Conservation (phyloP, 306 rosid genomes). For the Rosa lucieae region DNA sequence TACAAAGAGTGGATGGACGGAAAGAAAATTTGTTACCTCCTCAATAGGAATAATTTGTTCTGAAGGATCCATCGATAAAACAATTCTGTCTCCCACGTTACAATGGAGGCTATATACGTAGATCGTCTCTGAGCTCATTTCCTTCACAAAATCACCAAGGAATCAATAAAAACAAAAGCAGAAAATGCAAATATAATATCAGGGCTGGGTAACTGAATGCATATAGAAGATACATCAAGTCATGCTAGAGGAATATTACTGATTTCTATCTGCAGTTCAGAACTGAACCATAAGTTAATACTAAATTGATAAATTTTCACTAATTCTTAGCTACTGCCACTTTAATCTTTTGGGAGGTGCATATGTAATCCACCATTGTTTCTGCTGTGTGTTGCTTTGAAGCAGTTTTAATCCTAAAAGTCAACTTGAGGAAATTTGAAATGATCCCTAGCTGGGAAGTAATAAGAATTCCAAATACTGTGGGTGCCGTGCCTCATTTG, state of each 20-base stretch:
- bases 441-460: not conserved
- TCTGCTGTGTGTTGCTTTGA: not conserved
- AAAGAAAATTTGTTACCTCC: conserved; percentile 47
- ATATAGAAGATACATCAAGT: not conserved
- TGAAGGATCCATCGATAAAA: conserved; percentile 58
- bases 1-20: conserved; percentile 19
- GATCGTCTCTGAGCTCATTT: conserved; percentile 52
- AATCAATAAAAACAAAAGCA: conserved; percentile 22
- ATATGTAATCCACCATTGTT: not conserved
- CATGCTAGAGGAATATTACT: conserved; percentile 6
- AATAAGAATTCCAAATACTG: not conserved
- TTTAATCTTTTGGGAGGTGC: not conserved
- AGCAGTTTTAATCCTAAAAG: not conserved
- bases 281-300: not conserved
- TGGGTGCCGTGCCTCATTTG: not conserved
- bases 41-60: conserved; percentile 55
- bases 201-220: not conserved
- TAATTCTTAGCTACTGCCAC: not conserved
- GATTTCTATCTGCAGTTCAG: not conserved
- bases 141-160: conserved; percentile 48
- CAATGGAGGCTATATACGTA: conserved; percentile 50
- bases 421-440: not conserved
- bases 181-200: conserved; percentile 4
- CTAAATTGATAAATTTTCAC: not conserved
- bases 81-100: conserved; percentile 54